Evolutionary conservation across 345 rosid species (phyloP).

Genomic region (Gossypium australe): DNA sequence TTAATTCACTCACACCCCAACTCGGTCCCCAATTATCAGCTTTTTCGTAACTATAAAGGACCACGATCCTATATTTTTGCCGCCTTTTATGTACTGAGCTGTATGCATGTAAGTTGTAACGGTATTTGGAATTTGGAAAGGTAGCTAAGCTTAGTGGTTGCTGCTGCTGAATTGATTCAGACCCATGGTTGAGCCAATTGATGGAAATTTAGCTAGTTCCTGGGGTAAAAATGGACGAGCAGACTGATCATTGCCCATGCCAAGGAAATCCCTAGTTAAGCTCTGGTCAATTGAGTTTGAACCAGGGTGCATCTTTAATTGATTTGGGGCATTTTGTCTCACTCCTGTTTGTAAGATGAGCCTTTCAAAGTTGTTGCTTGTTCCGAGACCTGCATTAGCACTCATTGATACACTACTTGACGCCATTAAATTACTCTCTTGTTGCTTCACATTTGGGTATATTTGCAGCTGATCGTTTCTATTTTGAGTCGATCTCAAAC

Average conservation of each 20-base stretch:
- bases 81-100: background rate
- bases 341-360: constrained; percentile 28
- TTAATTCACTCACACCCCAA: background rate
- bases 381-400: constrained; percentile 3
- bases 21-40: constrained; percentile 21
- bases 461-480: constrained; percentile 27
- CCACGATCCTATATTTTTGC: background rate
- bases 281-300: constrained; percentile 37
- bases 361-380: constrained; percentile 16
- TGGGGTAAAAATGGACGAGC: constrained; percentile 48
- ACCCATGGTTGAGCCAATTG: constrained; percentile 50
- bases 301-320: constrained; percentile 26
- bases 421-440: constrained; percentile 18
- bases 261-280: constrained; percentile 78
- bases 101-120: background rate
- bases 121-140: constrained; percentile 4
- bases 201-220: constrained; percentile 70
- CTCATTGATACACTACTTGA: constrained; percentile 11
- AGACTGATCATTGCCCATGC: constrained; percentile 51
- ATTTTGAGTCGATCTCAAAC: constrained; percentile 10
- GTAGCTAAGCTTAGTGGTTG: constrained; percentile 21
- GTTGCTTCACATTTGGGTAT: constrained; percentile 27
- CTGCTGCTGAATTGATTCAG: constrained; percentile 38
- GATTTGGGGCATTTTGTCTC: constrained; percentile 18
- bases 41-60: background rate